Conservation (phyloP, 2,329 filamentous ascomycete species). For the Lasiodiplodia sp. region DNA sequence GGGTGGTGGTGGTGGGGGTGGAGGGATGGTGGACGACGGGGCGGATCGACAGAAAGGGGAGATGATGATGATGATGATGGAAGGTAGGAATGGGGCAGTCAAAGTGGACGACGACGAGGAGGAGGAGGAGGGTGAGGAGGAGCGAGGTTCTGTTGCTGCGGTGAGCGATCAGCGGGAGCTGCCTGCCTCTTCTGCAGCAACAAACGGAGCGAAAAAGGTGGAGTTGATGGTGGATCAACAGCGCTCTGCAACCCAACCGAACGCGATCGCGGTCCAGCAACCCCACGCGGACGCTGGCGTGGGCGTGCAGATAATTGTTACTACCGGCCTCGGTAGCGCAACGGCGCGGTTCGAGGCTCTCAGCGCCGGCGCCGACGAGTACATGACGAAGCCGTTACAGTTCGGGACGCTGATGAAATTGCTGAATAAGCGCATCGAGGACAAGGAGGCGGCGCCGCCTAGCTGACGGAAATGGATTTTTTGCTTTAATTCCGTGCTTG, state of each 20-base stretch:
- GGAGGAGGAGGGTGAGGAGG: no score
- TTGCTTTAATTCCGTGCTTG: no score
- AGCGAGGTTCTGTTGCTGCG: not conserved
- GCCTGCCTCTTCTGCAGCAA: no score
- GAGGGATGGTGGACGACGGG: not conserved
- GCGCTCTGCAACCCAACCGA: not conserved
- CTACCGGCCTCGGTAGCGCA: slow-evolving; percentile 60
- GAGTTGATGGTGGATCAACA: no score
- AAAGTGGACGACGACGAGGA: no score
- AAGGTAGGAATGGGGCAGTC: no score
- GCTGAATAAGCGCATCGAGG: not conserved
- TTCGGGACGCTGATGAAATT: slow-evolving; percentile 35
- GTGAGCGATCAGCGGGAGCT: no score
- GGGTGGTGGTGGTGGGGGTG: not conserved
- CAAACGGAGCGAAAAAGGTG: no score
- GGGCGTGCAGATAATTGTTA: slow-evolving; percentile 54
- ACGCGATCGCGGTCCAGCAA: not conserved
- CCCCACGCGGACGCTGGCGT: no score
- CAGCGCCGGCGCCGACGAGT: slow-evolving; percentile 61
- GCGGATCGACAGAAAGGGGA: not conserved
- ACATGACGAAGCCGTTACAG: slow-evolving; percentile 62
- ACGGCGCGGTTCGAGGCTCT: slow-evolving; percentile 59
- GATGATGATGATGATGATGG: no score
- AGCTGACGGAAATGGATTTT: no score
- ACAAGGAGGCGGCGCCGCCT: not conserved